phyloP scores from a whole-genome alignment of 352 stramenopile species.

The Phytophthora fragariaefolia region DNA sequence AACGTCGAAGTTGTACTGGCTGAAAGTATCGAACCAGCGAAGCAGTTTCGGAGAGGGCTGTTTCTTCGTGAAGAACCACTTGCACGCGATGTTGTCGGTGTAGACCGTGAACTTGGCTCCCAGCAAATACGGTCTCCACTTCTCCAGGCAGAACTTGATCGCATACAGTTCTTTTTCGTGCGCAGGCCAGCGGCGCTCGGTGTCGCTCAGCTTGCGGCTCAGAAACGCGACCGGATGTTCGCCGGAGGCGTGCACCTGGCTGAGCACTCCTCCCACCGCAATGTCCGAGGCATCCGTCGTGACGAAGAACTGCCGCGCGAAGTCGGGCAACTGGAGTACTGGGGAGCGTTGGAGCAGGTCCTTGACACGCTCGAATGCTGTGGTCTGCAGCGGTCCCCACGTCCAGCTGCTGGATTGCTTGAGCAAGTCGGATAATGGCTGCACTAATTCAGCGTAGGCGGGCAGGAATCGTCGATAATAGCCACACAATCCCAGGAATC shows the following conservation, averaged over 20 bases:
- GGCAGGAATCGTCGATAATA: conserved; percentile 4
- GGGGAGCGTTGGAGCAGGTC: conserved; percentile 5
- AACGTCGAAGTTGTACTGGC: not conserved
- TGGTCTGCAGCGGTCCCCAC: not conserved
- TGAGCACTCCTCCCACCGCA: conserved; percentile 9
- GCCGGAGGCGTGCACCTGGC: not conserved
- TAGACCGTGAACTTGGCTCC: conserved; percentile 6
- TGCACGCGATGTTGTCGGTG: conserved; percentile 8
- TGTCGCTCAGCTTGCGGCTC: conserved; percentile 9
- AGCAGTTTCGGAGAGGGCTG: conserved; percentile 10
- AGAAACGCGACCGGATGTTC: conserved; percentile 6
- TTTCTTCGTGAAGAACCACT: conserved; percentile 17
- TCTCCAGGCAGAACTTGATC: conserved; percentile 18
- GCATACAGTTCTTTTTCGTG: conserved; percentile 14
- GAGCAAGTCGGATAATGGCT: not conserved
- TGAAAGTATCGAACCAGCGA: conserved; percentile 8
- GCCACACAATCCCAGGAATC: not conserved
- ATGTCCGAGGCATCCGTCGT: conserved; percentile 7
- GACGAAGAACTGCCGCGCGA: no score
- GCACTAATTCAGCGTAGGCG: conserved; percentile 1
- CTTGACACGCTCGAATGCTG: conserved; percentile 9
- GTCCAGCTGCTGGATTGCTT: conserved; percentile 1
- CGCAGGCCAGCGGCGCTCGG: conserved; percentile 3
- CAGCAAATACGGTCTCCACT: conserved; percentile 13
- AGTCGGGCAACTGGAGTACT: conserved; percentile 1